Conservation (phyloP, 192 early-diverging fungal species). For the Coemansia sp. region DNA sequence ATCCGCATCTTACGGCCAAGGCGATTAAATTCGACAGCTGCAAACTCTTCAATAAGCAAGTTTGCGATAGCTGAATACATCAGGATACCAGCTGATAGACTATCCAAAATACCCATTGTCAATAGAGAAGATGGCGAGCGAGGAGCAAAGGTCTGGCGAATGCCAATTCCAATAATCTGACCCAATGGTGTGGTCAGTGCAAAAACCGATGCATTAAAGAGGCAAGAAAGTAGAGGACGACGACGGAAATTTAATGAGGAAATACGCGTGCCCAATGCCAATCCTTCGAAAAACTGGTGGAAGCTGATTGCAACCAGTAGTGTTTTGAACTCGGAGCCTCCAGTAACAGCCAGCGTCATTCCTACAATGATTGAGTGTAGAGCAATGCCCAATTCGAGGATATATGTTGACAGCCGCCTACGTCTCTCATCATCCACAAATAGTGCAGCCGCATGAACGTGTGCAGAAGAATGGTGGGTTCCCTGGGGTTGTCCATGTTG, state of each 20-base stretch:
- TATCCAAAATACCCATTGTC: conserved; percentile 74
- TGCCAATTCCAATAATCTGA: conserved; percentile 71
- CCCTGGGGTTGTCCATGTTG: not conserved
- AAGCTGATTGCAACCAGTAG: conserved; percentile 69
- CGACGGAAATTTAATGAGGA: conserved; percentile 49
- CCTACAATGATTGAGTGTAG: conserved; percentile 78
- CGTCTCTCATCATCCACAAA: conserved; percentile 21
- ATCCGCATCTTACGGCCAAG: conserved; percentile 32
- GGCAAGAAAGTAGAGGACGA: conserved; percentile 41
- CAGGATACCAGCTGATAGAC: conserved; percentile 78
- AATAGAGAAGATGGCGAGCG: conserved; percentile 57
- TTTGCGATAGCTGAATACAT: conserved; percentile 76
- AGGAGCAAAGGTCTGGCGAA: conserved; percentile 62
- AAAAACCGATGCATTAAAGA: conserved; percentile 61
- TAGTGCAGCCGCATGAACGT: conserved; percentile 19
- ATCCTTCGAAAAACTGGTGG: conserved; percentile 77
- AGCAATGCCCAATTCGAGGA: conserved; percentile 76
- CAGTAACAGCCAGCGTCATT: conserved; percentile 63
- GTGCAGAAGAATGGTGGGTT: not conserved
- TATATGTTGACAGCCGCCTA: conserved; percentile 59
- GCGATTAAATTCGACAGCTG: conserved; percentile 52
- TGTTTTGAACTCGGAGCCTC: conserved; percentile 55
- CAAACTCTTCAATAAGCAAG: conserved; percentile 72
- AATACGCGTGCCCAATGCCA: conserved; percentile 75
- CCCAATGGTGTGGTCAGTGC: conserved; percentile 84